phyloP scores from a whole-genome alignment of 2,329 filamentous ascomycete genomes.

The Zopfia rhizophila region DNA sequence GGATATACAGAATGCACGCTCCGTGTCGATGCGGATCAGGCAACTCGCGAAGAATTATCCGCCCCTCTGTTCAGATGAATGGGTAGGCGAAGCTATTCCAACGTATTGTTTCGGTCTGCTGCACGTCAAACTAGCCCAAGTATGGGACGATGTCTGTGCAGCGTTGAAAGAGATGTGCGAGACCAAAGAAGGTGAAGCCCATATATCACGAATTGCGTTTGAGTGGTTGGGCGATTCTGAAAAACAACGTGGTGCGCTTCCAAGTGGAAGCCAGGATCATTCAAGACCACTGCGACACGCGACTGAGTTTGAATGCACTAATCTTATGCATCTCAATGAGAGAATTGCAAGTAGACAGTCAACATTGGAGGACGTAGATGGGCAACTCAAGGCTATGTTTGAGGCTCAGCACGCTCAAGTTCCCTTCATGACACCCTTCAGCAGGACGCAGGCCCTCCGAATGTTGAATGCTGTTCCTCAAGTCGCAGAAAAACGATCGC shows the following conservation, averaged over 20 bases:
- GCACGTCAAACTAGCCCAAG: constrained; percentile 82
- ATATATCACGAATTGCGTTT: constrained; percentile 77
- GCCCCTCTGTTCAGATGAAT: constrained; percentile 67
- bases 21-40: constrained; percentile 85
- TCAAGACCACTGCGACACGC: constrained; percentile 46
- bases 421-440: constrained; percentile 63
- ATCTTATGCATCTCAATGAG: constrained; percentile 66
- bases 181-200: constrained; percentile 75
- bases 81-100: constrained; percentile 78
- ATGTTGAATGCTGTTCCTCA: constrained; percentile 78
- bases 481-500: constrained; percentile 86
- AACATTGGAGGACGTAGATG: constrained; percentile 37
- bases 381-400: constrained; percentile 72
- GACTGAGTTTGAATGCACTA: constrained; percentile 87
- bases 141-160: constrained; percentile 86
- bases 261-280: constrained; percentile 10
- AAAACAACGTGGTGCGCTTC: constrained; percentile 16
- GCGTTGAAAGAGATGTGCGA: constrained; percentile 80
- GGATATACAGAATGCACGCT: constrained; percentile 78
- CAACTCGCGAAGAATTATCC: constrained; percentile 76
- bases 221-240: constrained; percentile 70
- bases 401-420: constrained; percentile 69
- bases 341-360: constrained; percentile 26
- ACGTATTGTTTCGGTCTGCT: constrained; percentile 89
- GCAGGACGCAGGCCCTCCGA: constrained; percentile 81